These are phyloP conservation scores for Adansonia grandidieri DNA, from an alignment of 441 rosid genomes.

Conservation along the genomic window DNA sequence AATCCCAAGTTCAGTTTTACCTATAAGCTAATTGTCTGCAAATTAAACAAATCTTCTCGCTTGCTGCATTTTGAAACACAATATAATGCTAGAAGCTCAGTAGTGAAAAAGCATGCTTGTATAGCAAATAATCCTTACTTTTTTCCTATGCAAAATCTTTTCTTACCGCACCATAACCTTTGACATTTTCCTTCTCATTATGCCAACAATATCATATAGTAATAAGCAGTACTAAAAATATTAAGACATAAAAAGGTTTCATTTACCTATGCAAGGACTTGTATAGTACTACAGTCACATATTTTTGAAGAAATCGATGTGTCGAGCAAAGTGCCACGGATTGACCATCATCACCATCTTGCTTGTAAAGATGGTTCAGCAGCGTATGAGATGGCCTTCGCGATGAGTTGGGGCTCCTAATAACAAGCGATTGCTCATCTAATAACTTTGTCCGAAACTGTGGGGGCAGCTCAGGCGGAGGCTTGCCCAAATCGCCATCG, in stretches of 20 bases:
- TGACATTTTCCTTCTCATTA: conserved; percentile 6
- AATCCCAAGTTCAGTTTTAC: background rate
- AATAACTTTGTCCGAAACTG: conserved; percentile 45
- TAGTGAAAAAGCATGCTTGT: conserved; percentile 4
- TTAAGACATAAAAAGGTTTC: conserved; percentile 19
- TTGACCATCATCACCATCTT: conserved; percentile 38
- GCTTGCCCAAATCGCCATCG: conserved; percentile 51
- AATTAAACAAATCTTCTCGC: background rate
- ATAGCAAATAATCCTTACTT: conserved; percentile 17
- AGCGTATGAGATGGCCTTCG: conserved; percentile 43
- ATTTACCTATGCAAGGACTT: conserved; percentile 45
- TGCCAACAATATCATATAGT: conserved; percentile 16
- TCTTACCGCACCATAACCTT: conserved; percentile 11
- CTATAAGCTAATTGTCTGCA: background rate
- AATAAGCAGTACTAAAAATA: background rate
- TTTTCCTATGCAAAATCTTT: conserved; percentile 5
- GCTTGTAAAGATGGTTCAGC: conserved; percentile 61
- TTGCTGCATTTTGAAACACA: background rate
- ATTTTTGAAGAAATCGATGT: conserved; percentile 59
- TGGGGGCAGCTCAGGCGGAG: conserved; percentile 63
- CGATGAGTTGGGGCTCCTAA: conserved; percentile 20
- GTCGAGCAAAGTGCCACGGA: conserved; percentile 58
- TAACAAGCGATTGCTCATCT: conserved; percentile 27
- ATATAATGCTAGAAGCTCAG: background rate
- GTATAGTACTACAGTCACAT: conserved; percentile 61